These are phyloP conservation scores for Eimeria acervulina DNA, from an alignment of 169 alveolate species.

Conservation along the genomic window DNA sequence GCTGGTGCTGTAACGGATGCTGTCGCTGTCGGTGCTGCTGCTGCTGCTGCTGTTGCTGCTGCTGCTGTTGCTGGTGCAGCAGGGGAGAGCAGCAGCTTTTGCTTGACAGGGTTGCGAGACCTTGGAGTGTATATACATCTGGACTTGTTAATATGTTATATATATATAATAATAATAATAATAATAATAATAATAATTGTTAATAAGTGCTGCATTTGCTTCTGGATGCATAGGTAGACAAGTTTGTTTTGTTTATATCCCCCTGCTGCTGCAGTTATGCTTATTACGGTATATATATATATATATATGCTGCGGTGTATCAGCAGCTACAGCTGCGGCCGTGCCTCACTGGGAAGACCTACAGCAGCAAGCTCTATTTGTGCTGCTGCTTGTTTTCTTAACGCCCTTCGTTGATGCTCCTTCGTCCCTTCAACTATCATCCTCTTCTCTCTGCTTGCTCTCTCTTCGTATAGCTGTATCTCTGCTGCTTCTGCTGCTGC, in stretches of 20 bases:
- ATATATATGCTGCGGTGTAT: no score
- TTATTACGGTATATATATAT: no score
- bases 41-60: not conserved
- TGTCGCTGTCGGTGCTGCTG: not conserved
- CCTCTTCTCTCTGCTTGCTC: not conserved
- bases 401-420: not conserved
- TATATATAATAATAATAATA: no score
- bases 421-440: not conserved
- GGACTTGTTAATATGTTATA: no score
- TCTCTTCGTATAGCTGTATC: not conserved
- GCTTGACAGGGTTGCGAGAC: not conserved
- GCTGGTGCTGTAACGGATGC: not conserved
- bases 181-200: no score
- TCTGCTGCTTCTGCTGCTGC: constrained; percentile 8
- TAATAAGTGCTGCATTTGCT: no score
- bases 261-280: no score
- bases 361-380: not conserved
- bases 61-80: constrained; percentile 12
- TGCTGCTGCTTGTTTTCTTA: not conserved
- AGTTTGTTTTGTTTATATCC: no score
- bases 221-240: no score
- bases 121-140: no score
- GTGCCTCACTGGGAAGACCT: no score
- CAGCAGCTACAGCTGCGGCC: constrained; percentile 42
- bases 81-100: no score